Evolutionary conservation across 2,329 filamentous ascomycete species (phyloP).

Genomic region (Ophioceras dolichostomum): DNA sequence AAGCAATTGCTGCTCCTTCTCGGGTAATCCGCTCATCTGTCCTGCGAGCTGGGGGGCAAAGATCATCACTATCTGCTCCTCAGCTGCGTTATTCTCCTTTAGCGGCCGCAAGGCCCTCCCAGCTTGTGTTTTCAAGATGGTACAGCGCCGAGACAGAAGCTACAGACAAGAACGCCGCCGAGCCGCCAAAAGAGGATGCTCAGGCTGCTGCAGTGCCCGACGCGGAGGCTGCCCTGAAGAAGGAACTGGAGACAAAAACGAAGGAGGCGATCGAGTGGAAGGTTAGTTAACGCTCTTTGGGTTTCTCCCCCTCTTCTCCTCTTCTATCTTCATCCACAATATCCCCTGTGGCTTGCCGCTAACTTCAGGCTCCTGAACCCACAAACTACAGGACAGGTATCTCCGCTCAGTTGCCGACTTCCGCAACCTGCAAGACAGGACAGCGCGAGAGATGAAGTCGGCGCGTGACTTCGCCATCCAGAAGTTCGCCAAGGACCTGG

Average conservation of each 20-base stretch:
- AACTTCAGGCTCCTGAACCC: no score
- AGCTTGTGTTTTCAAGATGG: conserved; percentile 23
- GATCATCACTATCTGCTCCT: conserved; percentile 17
- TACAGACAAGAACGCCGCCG: conserved; percentile 13
- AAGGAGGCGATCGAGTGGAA: conserved; percentile 62
- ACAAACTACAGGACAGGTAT: conserved; percentile 74
- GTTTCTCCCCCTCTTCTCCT: no score
- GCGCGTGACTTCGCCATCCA: conserved; percentile 92
- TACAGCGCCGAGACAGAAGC: conserved; percentile 32
- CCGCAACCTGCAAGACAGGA: conserved; percentile 94
- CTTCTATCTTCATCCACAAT: no score
- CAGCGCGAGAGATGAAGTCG: conserved; percentile 74
- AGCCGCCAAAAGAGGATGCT: conserved; percentile 14
- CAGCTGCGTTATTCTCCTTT: conserved; percentile 18
- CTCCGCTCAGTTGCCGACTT: conserved; percentile 91
- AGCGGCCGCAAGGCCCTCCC: conserved; percentile 12
- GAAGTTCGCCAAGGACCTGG: conserved; percentile 86
- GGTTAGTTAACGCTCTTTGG: no score
- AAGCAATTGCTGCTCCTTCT: conserved; percentile 28
- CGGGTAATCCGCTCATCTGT: conserved; percentile 30
- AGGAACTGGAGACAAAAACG: conserved; percentile 38
- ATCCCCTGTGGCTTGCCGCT: neutral
- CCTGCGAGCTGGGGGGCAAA: conserved; percentile 21
- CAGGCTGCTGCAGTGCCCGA: conserved; percentile 17
- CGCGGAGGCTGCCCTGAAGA: conserved; percentile 32